Conservation (phyloP, 2,329 filamentous ascomycete genomes). For the Lasiodiplodia citricola region DNA sequence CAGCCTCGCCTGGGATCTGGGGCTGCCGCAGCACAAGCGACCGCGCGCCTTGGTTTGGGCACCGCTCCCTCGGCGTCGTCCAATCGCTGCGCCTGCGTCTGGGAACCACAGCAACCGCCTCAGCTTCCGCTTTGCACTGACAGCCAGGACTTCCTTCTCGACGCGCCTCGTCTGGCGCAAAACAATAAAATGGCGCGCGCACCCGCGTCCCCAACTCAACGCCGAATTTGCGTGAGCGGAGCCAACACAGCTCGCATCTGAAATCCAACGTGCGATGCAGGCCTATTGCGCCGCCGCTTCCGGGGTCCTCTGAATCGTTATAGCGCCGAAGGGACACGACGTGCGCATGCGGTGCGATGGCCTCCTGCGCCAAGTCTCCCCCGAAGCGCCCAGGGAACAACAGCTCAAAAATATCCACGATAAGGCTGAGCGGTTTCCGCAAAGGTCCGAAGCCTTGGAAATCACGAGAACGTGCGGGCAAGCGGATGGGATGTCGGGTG, state of each 20-base stretch:
- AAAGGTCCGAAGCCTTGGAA: background rate
- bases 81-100: background rate
- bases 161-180: background rate
- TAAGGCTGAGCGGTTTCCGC: background rate
- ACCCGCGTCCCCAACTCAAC: background rate
- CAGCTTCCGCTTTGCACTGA: slow-evolving; percentile 1
- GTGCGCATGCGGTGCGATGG: background rate
- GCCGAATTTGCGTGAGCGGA: background rate
- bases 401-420: background rate
- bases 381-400: background rate
- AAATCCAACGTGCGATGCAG: background rate
- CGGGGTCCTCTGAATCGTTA: background rate
- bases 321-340: background rate
- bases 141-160: slow-evolving; percentile 12
- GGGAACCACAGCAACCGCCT: slow-evolving; percentile 20
- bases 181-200: slow-evolving; percentile 1
- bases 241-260: slow-evolving; percentile 11
- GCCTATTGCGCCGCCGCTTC: background rate
- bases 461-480: background rate
- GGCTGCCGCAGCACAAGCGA: slow-evolving; percentile 4
- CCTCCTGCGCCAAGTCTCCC: background rate
- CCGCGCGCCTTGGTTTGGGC: background rate
- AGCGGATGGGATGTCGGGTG: background rate
- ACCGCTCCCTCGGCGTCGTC: background rate
- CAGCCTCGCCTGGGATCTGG: slow-evolving; percentile 4